These are phyloP conservation scores for Pyrenochaeta sp. DNA, from an alignment of 2,329 filamentous ascomycete genomes.

Conservation along the genomic window DNA sequence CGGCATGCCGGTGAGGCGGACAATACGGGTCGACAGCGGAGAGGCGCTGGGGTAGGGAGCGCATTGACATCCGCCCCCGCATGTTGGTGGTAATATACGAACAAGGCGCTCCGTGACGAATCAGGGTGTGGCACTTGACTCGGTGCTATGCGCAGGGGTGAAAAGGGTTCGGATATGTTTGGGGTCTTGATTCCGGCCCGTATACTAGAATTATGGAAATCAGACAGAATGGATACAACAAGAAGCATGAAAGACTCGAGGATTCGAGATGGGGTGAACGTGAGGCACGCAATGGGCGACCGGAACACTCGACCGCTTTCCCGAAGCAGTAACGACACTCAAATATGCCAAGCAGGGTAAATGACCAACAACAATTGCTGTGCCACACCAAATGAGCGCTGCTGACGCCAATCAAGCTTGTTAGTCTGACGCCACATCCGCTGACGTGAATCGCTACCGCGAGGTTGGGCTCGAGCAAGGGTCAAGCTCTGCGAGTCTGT, in stretches of 20 bases:
- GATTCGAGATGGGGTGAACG: neutral
- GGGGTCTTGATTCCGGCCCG: neutral
- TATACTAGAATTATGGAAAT: neutral
- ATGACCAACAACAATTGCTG: conserved; percentile 6
- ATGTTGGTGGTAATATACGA: conserved; percentile 20
- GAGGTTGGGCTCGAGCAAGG: neutral
- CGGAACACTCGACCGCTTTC: conserved; percentile 1
- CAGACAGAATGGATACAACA: neutral
- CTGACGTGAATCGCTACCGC: conserved; percentile 6
- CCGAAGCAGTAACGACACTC: neutral
- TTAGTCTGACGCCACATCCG: conserved; percentile 12
- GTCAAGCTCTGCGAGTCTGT: neutral
- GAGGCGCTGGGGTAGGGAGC: neutral
- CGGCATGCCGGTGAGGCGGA: conserved; percentile 12
- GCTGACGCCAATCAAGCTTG: neutral
- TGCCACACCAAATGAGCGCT: conserved; percentile 2
- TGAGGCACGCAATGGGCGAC: neutral
- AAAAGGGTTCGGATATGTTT: neutral
- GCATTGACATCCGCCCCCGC: conserved; percentile 19
- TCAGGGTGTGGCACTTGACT: neutral
- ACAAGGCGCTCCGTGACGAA: conserved; percentile 12
- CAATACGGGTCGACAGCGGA: conserved; percentile 4
- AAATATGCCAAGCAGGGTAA: conserved; percentile 19
- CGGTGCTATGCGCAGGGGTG: neutral
- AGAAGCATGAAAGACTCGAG: neutral